Base-by-base conservation (phyloP, 768 basidiomycete genomes). In the Collybia sp. region DNA sequence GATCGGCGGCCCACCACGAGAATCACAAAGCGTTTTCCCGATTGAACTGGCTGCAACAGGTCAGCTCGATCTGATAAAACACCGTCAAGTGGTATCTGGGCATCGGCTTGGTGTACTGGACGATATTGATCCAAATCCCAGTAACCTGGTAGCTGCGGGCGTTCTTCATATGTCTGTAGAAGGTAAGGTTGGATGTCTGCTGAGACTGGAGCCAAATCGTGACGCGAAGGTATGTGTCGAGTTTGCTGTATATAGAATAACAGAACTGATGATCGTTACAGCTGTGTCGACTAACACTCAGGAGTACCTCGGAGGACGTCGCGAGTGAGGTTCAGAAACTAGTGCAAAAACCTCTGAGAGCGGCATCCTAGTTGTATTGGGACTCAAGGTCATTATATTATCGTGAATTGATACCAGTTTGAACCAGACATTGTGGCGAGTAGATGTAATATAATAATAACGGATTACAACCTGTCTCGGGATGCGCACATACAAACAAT, bases 261-360 rank as follows among this genome's bases (percentile, higher is more conserved):
- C 35, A 47, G 30, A 30, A 6, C n/a, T 43, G 15, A 25, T 5
- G 15, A 8, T n/a, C 13, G n/a, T 45, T 40, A 37, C 59, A 95
- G 90, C 72, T 97, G 30, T 97, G 93, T 67, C 86, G 96, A 31
- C 60, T 97, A 49, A 99, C 96, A 5, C 79, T 97, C 37, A 79
- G 96, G 59, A 95, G 93, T 58, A 98, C 96, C 2, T 97, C 96
- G 45, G 93, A 93, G 61, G 79, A 84, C 9, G 93, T 97, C 8
- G 87, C 89, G 34, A 53, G 62, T 3, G 85, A 88, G 61, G 82
- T 88, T 36, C 76, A 82, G 58, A 79, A 72, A 60, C 61, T 77
- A 51, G 55, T 79, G 51, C 70, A 75, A 53, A 75, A 71, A 55
- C 67, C 65, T 40, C 57, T 80, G 53, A 37, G 10, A 25, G 25